Percentiles rank a stretch among this genome's conserved stretches.
Conservation (phyloP, 768 basidiomycete genomes). For the Porphyrellus cyaneotinctus region DNA sequence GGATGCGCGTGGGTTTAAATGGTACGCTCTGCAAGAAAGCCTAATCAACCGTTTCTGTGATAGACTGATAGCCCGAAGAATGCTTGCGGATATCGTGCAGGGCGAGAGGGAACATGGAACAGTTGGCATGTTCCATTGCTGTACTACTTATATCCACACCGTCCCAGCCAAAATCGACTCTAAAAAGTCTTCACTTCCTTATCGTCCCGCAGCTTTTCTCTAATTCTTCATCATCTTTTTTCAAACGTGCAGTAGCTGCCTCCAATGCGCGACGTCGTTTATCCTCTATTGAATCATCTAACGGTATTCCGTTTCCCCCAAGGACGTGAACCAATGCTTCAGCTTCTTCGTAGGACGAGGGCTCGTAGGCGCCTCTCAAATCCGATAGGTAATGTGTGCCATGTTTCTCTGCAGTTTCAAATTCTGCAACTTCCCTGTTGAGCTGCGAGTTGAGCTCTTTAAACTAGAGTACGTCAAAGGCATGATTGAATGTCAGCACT, state of each 20-base stretch:
- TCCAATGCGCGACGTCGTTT: slow-evolving; percentile 51
- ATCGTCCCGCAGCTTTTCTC: slow-evolving; percentile 68
- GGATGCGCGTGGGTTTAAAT: too few species aligned
- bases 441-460: slow-evolving; percentile 71
- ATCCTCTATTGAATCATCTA: slow-evolving; percentile 52
- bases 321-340: slow-evolving; percentile 52
- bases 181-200: background rate
- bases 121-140: too few species aligned
- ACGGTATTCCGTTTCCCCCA: slow-evolving; percentile 38
- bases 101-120: too few species aligned
- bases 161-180: background rate
- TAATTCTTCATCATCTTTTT: slow-evolving; percentile 64
- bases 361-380: slow-evolving; percentile 42
- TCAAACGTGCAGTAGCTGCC: slow-evolving; percentile 58
- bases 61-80: too few species aligned
- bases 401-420: slow-evolving; percentile 47
- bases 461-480: slow-evolving; percentile 47
- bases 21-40: too few species aligned
- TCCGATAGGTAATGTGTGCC: slow-evolving; percentile 53
- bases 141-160: too few species aligned
- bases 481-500: background rate
- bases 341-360: slow-evolving; percentile 52
- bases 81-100: too few species aligned
- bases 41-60: too few species aligned
- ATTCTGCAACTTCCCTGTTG: slow-evolving; percentile 68